Conservation (phyloP, 768 basidiomycete genomes). For the Calocybe cyanea region DNA sequence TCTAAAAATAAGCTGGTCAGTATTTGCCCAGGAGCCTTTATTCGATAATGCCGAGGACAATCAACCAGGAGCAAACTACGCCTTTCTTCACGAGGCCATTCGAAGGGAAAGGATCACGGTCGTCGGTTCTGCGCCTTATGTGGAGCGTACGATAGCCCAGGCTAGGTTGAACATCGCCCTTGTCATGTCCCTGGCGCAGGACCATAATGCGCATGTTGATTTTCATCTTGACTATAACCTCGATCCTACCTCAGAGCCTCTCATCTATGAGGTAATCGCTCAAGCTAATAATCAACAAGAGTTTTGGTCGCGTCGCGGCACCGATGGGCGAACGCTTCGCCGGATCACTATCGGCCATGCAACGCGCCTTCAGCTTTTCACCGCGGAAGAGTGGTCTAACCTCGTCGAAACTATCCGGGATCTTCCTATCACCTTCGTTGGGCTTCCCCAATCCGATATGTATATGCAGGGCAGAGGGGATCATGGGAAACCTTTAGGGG, state of each 20-base stretch:
- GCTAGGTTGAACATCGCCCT: slow-evolving; percentile 51
- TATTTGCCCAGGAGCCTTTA: slow-evolving; percentile 60
- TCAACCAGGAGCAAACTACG: slow-evolving; percentile 40
- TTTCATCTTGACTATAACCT: slow-evolving; percentile 71
- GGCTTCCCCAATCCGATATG: slow-evolving; percentile 60
- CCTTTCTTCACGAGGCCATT: slow-evolving; percentile 41
- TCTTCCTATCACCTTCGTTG: slow-evolving; percentile 51
- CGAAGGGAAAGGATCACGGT: slow-evolving; percentile 38
- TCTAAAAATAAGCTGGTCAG: slow-evolving; percentile 24
- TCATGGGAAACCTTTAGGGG: slow-evolving; percentile 30
- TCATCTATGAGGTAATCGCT: slow-evolving; percentile 52
- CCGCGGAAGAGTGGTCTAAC: slow-evolving; percentile 39
- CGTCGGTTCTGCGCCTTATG: slow-evolving; percentile 64
- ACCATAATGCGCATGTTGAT: slow-evolving; percentile 42
- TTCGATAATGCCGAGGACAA: slow-evolving; percentile 33
- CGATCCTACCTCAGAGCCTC: slow-evolving; percentile 43
- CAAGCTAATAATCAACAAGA: slow-evolving; percentile 28
- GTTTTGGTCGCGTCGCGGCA: slow-evolving; percentile 15
- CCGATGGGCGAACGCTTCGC: slow-evolving; percentile 22
- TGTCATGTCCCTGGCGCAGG: slow-evolving; percentile 44
- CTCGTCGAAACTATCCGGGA: slow-evolving; percentile 36
- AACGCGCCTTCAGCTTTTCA: slow-evolving; percentile 53
- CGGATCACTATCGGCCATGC: slow-evolving; percentile 58
- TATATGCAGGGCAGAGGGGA: slow-evolving; percentile 60
- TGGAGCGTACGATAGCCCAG: slow-evolving; percentile 45